Base-by-base conservation (phyloP, 2,329 filamentous ascomycete genomes). In the Scytalidium sp. region DNA sequence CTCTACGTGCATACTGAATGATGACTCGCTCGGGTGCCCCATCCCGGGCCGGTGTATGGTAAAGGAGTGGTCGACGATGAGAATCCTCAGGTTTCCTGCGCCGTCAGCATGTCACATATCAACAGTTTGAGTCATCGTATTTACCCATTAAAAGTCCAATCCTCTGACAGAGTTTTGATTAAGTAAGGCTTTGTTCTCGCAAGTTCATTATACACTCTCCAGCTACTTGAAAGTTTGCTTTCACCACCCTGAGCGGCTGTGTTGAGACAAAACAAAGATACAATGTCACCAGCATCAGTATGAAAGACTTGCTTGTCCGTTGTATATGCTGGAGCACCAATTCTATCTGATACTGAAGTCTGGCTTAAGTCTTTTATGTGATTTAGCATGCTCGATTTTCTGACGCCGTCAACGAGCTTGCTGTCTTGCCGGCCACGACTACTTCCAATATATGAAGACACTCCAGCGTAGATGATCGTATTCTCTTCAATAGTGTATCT, bases 301-400 rank as follows among this genome's bases (percentile, higher is more conserved):
- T 82, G 80, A 50, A 81, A 82, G 63, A 84, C 53, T 65, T 75
- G 81, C 60, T 81, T 83, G 49, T 84, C 80, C 0, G 76, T 70
- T 0, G 80, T 83, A 61, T 82, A 83, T 0, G 80, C 78, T 0
- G 80, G 80, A 1, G 75, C 74, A 2, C 80, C 79, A 43, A 85
- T 83, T 3, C 68, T 66, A 21, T 58, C 61, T 3, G 64, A 60
- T 6, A 66, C 64, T 9, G 63, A 55, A 2, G 69, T 60, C 10
- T 63, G 60, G 1, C 65, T 71, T 7, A 87, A 68, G 54, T 88
- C 83, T 61, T 81, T 86, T 66, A 87, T 81, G 54, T 87, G 83
- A 2, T 74, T 69, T 2, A 83, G 63, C 5, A 81, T 74, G 0
- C 80, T 75, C 41, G 80, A 78, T 1, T 74, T 75, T 0, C 69